A percentile compares a stretch with the other conserved stretches of the same genome.
These are phyloP conservation scores for Rhamnella rubrinervis DNA, from an alignment of 331 rosid genomes.

Conservation along the genomic window DNA sequence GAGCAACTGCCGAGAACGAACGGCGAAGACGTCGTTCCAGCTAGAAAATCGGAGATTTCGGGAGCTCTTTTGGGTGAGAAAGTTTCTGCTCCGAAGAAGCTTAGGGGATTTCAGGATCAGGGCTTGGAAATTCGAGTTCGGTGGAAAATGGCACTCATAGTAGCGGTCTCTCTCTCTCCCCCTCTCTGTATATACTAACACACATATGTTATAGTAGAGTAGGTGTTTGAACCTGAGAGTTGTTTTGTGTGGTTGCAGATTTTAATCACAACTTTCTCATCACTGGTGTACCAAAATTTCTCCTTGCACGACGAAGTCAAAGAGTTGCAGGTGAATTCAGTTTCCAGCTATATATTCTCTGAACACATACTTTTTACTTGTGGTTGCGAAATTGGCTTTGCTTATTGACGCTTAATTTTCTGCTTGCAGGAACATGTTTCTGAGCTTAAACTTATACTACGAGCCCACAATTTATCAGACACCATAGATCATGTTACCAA, in stretches of 20 bases:
- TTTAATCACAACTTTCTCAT: constrained; percentile 41
- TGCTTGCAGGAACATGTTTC: constrained; percentile 51
- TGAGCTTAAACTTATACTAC: constrained; percentile 42
- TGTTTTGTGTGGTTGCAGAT: constrained; percentile 37
- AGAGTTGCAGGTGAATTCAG: constrained; percentile 49
- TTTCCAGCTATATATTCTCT: neutral
- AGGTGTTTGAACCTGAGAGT: constrained; percentile 5
- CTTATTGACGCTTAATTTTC: constrained; percentile 1
- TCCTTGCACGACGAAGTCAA: constrained; percentile 52
- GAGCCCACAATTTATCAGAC: constrained; percentile 33
- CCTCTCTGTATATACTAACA: neutral
- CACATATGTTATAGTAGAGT: neutral
- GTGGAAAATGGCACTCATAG: constrained; percentile 41
- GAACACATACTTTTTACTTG: neutral
- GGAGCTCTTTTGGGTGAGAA: constrained; percentile 28
- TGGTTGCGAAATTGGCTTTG: neutral
- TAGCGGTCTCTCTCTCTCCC: constrained; percentile 24
- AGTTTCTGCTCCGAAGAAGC: constrained; percentile 24
- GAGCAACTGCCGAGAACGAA: constrained; percentile 6
- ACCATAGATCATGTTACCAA: constrained; percentile 22
- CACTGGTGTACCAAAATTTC: constrained; percentile 50
- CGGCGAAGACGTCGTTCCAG: neutral
- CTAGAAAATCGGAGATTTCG: constrained; percentile 18
- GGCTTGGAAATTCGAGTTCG: constrained; percentile 40
- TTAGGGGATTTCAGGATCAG: neutral